These are phyloP conservation scores for Hyparrhenia diplandra DNA, from an alignment of 176 grass and related monocot species.

Conservation along the genomic window DNA sequence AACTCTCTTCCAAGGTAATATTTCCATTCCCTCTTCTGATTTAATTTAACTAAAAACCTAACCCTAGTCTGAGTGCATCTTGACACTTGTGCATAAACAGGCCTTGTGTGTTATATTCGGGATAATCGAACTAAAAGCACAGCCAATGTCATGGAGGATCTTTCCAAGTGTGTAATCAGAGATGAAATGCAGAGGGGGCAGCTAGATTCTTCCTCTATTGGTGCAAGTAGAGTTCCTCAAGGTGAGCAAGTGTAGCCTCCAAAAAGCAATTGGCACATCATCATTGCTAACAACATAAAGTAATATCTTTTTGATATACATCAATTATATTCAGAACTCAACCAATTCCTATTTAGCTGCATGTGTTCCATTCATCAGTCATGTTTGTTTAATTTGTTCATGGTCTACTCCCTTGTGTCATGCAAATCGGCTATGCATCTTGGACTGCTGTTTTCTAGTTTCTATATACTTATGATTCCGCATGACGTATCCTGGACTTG, in stretches of 20 bases:
- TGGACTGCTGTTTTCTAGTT: background rate
- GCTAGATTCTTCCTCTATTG: conserved; percentile 17
- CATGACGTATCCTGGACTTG: background rate
- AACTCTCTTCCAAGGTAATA: conserved; percentile 52
- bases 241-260: conserved; percentile 4
- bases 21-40: background rate
- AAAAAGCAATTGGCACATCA: background rate
- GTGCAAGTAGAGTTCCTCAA: conserved; percentile 39
- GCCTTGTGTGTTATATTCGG: conserved; percentile 48
- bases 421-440: background rate
- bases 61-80: background rate
- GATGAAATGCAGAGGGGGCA: conserved; percentile 18
- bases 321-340: background rate
- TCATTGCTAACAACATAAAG: background rate
- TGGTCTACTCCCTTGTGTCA: too few relatives aligned
- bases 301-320: background rate
- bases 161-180: conserved; percentile 60
- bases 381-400: background rate
- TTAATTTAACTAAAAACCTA: background rate
- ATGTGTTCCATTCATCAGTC: background rate
- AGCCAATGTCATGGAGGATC: conserved; percentile 39
- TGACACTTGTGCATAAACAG: conserved; percentile 22
- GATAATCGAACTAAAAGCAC: conserved; percentile 39
- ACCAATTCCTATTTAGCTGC: background rate
- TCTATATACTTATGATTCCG: background rate